Evolutionary conservation across 306 rosid species (phyloP), one percentile per base, ranked within the genome.

Genomic region (Sesbania bispinosa): DNA sequence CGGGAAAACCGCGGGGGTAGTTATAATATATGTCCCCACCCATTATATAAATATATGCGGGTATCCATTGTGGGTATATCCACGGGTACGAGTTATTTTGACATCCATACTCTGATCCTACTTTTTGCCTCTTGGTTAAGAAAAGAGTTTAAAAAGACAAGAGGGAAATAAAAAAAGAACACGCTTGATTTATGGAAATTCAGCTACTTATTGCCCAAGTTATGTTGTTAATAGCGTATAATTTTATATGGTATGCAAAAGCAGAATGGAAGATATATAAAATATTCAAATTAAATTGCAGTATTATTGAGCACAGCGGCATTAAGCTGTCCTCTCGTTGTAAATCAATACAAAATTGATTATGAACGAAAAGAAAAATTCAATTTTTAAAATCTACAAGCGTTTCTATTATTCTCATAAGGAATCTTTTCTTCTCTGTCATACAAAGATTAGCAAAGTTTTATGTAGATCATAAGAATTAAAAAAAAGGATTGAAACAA

Each of bases 121-220:
- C 19, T 29, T 42, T 41, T 15, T 36, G 14, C 39, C 48, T 20
- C 51, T 75, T 63, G 63, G 29, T 66, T 27, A 2, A 41, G 36
- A 16, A 21, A 29, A 67, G 6, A 36, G 32, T 15, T 29, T 2
- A 24, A 26, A 11, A 10, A 68, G 27, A 35, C 7, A 65, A 18
- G n/a, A 15, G 20, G 19, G 23, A 52, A 53, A 16, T n/a, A n/a
- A 30, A 57, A 41, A 21, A 41, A 29, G 23, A 73, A 48, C 60
- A 61, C 29, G 78, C 38, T 66, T 69, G 52, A 74, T 66, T 74
- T 33, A 32, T 52, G 69, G 38, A 77, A 71, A 72, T 66, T 70
- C 80, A 64, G 27, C 16, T 53, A 21, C 36, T 77, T 77, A 73
- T 36, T 58, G 35, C 69, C 50, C 45, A 69, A 67, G 41, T 76